These are phyloP conservation scores for Pseudocercospora cruenta DNA, from an alignment of 2,329 filamentous ascomycete genomes.

Conservation along the genomic window DNA sequence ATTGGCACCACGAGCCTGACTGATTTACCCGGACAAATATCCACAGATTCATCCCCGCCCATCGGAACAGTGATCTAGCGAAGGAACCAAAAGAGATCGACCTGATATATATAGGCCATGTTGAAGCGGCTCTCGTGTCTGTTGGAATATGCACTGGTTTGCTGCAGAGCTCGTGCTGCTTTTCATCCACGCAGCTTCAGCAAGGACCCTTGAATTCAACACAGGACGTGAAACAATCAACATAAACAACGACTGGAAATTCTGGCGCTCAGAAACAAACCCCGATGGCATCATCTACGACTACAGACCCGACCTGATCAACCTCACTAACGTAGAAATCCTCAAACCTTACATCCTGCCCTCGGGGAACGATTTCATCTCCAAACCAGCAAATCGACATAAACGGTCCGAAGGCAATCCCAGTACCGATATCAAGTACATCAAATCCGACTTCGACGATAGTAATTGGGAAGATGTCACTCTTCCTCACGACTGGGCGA, in stretches of 20 bases:
- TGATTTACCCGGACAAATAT: neutral
- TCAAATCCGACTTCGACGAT: neutral
- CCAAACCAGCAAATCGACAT: neutral
- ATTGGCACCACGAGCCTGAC: neutral
- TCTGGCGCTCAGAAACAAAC: neutral
- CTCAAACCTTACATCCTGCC: constrained; percentile 9
- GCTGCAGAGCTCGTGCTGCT: neutral
- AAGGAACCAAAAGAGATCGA: neutral
- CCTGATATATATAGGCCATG: neutral
- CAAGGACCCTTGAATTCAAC: neutral
- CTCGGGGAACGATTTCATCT: constrained; percentile 11
- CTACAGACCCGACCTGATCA: neutral
- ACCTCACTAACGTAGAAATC: constrained; percentile 4
- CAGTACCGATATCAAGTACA: neutral
- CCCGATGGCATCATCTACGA: constrained; percentile 4
- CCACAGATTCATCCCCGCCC: neutral
- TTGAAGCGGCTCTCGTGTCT: neutral
- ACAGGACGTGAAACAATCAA: neutral
- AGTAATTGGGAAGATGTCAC: constrained; percentile 47
- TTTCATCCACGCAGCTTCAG: neutral
- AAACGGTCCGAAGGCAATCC: neutral
- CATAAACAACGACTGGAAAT: constrained; percentile 4
- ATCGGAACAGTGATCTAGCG: neutral
- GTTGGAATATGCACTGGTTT: neutral
- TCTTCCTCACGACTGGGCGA: constrained; percentile 57